Conservation (phyloP, 805 yeast genomes). For the Candida arabinofermentans region DNA sequence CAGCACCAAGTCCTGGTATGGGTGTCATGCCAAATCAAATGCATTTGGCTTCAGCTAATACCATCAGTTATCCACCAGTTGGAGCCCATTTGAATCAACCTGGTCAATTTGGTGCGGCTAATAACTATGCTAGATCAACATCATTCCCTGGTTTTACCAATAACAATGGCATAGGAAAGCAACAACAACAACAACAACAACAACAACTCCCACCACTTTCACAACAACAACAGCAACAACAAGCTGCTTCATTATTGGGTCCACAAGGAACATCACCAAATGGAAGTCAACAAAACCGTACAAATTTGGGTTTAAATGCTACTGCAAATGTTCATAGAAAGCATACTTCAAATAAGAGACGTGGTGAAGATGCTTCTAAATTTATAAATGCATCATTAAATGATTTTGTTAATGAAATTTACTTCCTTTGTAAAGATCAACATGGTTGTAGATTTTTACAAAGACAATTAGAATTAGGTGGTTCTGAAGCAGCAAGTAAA, state of each 20-base stretch:
- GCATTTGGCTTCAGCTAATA: constrained; percentile 1
- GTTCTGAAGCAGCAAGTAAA: constrained; percentile 59
- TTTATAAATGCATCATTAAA: constrained; percentile 63
- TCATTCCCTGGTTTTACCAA: constrained; percentile 9
- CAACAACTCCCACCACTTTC: not conserved
- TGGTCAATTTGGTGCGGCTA: constrained; percentile 1
- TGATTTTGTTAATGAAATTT: constrained; percentile 71
- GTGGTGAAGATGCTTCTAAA: constrained; percentile 67
- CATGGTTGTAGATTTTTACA: constrained; percentile 95
- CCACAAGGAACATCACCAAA: constrained; percentile 1
- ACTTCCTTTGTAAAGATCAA: constrained; percentile 86
- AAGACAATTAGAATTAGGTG: constrained; percentile 69
- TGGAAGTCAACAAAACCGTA: constrained; percentile 9
- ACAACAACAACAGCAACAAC: constrained; percentile 5
- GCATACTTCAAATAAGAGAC: constrained; percentile 30
- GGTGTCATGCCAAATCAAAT: constrained; percentile 1
- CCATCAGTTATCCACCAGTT: constrained; percentile 2
- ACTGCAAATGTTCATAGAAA: constrained; percentile 34
- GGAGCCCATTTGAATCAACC: constrained; percentile 1
- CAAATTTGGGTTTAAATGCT: constrained; percentile 22
- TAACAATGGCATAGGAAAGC: not conserved
- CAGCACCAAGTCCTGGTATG: constrained; percentile 5
- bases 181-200: constrained; percentile 2
- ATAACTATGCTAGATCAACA: constrained; percentile 10
- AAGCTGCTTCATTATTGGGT: not conserved